phyloP scores from a whole-genome alignment of 192 early-diverging fungal species.

The Backusella psychrophila region DNA sequence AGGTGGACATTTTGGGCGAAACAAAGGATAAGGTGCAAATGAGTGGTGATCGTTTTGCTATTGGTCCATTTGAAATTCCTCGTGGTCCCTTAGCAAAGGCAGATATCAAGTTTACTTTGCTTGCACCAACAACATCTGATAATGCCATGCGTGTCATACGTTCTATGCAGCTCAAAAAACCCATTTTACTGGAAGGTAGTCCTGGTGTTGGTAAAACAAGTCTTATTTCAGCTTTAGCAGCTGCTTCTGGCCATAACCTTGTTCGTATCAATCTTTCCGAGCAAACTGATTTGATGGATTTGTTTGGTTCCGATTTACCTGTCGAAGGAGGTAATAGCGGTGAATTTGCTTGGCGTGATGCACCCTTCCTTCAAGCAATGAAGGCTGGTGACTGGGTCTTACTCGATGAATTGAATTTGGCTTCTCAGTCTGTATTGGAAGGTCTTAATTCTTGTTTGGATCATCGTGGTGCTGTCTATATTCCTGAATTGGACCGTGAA shows the following conservation, averaged over 20 bases:
- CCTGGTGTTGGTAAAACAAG: constrained; percentile 98
- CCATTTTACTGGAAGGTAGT: constrained; percentile 93
- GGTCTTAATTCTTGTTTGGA: constrained; percentile 98
- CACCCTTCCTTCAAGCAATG: constrained; percentile 96
- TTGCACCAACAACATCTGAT: constrained; percentile 88
- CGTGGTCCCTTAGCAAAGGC: constrained; percentile 51
- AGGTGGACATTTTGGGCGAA: constrained; percentile 39
- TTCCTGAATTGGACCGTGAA: constrained; percentile 90
- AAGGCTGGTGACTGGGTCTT: constrained; percentile 95
- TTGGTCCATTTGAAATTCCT: constrained; percentile 79
- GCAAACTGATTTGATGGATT: constrained; percentile 97
- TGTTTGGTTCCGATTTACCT: constrained; percentile 97
- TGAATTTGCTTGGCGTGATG: constrained; percentile 97
- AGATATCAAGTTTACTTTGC: constrained; percentile 72
- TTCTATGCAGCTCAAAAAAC: constrained; percentile 88
- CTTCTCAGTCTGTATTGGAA: constrained; percentile 98
- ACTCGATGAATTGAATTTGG: constrained; percentile 96
- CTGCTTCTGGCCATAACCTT: constrained; percentile 75
- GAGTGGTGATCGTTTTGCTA: constrained; percentile 53
- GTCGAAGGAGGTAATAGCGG: constrained; percentile 82
- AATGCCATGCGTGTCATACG: constrained; percentile 86
- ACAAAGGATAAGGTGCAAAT: constrained; percentile 32
- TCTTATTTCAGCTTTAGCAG: constrained; percentile 79
- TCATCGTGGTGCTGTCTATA: constrained; percentile 93
- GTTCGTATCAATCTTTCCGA: constrained; percentile 97